Conservation (phyloP, 208 protist species). For the Wallacemonas sp. region DNA sequence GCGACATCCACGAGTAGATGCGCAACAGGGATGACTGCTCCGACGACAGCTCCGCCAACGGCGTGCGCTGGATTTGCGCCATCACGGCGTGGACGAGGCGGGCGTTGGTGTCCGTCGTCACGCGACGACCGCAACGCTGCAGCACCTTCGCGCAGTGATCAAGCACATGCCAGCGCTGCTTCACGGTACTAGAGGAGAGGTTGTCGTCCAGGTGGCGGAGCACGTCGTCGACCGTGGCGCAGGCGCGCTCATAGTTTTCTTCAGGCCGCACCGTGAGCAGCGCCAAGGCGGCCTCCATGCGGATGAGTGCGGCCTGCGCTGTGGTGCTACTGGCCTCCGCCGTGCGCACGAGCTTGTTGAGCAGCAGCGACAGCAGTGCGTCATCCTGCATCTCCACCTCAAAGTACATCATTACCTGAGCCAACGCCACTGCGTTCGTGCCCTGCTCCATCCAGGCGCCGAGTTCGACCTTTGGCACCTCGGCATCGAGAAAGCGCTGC, state of each 20-base stretch:
- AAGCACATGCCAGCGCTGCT: constrained; percentile 21
- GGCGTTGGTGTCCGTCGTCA: constrained; percentile 53
- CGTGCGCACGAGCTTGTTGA: constrained; percentile 57
- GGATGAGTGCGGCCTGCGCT: constrained; percentile 9
- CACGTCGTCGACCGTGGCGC: constrained; percentile 47
- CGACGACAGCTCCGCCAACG: constrained; percentile 17
- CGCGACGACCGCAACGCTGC: constrained; percentile 65
- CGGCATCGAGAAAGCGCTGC: constrained; percentile 75
- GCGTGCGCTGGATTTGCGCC: constrained; percentile 34
- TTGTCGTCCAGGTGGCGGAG: constrained; percentile 23
- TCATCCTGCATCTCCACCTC: constrained; percentile 67
- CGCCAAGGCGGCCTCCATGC: constrained; percentile 37
- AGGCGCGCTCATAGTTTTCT: constrained; percentile 74
- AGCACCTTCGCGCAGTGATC: constrained; percentile 63
- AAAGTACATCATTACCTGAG: constrained; percentile 75
- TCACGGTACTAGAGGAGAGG: not conserved
- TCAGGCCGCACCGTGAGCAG: constrained; percentile 43
- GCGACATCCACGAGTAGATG: constrained; percentile 81
- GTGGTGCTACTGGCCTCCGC: constrained; percentile 34
- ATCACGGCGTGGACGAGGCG: constrained; percentile 45
- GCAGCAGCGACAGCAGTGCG: constrained; percentile 48
- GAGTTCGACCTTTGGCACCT: constrained; percentile 61
- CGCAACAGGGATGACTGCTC: constrained; percentile 52
- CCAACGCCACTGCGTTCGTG: constrained; percentile 64
- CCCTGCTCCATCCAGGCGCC: constrained; percentile 73